Conservation (phyloP, 129 eudicot genomes). For the Pseudognaphalium luteoalbum region DNA sequence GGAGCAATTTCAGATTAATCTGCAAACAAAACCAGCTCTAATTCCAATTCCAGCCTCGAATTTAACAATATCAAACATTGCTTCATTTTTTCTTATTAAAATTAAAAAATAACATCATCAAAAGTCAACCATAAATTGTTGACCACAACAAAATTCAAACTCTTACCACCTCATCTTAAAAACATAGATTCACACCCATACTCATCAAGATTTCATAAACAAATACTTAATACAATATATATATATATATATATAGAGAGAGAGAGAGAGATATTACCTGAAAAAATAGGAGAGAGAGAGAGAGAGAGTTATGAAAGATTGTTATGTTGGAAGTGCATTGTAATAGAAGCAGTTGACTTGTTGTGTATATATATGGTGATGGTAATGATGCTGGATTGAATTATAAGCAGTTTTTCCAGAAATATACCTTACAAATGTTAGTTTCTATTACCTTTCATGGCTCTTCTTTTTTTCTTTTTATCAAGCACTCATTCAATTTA, state of each 20-base stretch:
- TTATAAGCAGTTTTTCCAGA: conserved; percentile 1
- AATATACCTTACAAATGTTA: not conserved
- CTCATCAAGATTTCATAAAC: not conserved
- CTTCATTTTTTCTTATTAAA: not conserved
- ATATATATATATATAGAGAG: not conserved
- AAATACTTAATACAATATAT: not conserved
- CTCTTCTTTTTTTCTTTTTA: not conserved
- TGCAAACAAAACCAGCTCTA: conserved; percentile 19
- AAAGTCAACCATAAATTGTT: conserved; percentile 31
- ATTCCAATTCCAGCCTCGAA: conserved; percentile 22
- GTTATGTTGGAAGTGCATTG: not conserved
- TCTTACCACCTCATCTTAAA: conserved; percentile 7
- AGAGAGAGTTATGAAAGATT: conserved; percentile 7
- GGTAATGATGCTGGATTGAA: not conserved
- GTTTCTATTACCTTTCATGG: not conserved
- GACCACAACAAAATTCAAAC: conserved; percentile 25
- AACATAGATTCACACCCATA: not conserved
- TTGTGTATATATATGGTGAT: not conserved
- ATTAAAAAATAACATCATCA: too few species aligned
- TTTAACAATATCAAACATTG: conserved; percentile 21
- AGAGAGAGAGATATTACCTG: conserved; percentile 32
- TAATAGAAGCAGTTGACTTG: conserved; percentile 1
- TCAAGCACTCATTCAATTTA: not conserved
- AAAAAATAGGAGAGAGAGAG: not conserved
- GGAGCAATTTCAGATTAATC: conserved; percentile 14